Evolutionary conservation across 1,139 yeast species (phyloP).

Genomic region (Debaryomyces robertsiae): DNA sequence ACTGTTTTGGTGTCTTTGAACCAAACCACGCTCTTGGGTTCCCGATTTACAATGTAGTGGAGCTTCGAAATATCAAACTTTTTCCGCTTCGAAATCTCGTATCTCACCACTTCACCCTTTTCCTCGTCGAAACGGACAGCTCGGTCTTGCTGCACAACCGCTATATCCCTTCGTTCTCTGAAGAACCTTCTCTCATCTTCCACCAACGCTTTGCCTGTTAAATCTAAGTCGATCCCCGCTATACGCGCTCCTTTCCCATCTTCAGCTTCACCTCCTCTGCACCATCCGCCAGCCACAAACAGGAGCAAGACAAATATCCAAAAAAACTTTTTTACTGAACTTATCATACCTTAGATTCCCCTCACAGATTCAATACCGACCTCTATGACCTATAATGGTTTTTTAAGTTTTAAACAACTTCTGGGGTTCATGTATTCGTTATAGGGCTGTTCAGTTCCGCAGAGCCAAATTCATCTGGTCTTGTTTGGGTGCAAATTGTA

Average conservation of each 20-base stretch:
- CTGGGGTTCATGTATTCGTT: too few species aligned
- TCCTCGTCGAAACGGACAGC: conserved; percentile 2
- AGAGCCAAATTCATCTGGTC: too few species aligned
- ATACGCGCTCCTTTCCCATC: background rate
- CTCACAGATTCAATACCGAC: too few species aligned
- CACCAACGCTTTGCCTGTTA: conserved; percentile 1
- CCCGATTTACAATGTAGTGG: conserved; percentile 13
- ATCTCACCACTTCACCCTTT: conserved; percentile 5
- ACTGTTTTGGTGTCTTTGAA: conserved; percentile 25
- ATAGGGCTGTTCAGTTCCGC: too few species aligned
- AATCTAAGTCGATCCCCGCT: conserved; percentile 9
- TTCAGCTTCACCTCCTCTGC: background rate
- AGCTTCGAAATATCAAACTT: conserved; percentile 13
- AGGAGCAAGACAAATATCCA: background rate
- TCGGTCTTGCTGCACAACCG: background rate
- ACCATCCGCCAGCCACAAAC: background rate
- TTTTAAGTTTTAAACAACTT: too few species aligned
- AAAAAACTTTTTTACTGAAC: too few species aligned
- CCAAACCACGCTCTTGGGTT: conserved; percentile 20
- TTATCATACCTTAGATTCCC: too few species aligned
- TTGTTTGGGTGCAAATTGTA: too few species aligned
- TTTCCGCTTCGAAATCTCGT: conserved; percentile 11
- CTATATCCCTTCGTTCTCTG: background rate
- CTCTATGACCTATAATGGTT: too few species aligned
- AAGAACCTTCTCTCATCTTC: conserved; percentile 8